These are phyloP conservation scores for Scheffersomyces titani DNA, from an alignment of 1,139 yeast species.

Conservation along the genomic window DNA sequence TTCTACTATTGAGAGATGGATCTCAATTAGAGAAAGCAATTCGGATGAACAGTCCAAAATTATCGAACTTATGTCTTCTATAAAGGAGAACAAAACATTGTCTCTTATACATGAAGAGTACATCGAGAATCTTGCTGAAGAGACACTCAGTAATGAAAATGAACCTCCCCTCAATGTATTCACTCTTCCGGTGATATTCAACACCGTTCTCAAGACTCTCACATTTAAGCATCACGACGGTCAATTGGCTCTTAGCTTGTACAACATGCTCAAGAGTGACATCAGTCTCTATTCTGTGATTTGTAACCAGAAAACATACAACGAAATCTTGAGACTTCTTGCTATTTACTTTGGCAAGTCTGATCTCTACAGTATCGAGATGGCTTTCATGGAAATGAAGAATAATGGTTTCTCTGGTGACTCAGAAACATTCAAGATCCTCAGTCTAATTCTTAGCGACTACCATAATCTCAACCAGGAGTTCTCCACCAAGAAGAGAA, in stretches of 20 bases:
- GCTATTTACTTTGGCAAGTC: conserved; percentile 45
- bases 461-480: conserved; percentile 37
- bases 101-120: conserved; percentile 16
- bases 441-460: conserved; percentile 38
- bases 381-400: conserved; percentile 37
- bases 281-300: conserved; percentile 33
- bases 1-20: conserved; percentile 16
- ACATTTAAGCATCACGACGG: conserved; percentile 36
- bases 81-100: neutral
- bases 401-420: conserved; percentile 47
- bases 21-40: neutral
- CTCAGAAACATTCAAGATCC: conserved; percentile 33
- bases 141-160: conserved; percentile 18
- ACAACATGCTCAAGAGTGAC: conserved; percentile 37
- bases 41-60: neutral
- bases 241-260: conserved; percentile 35
- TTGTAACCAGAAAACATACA: conserved; percentile 46
- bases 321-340: conserved; percentile 36
- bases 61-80: neutral
- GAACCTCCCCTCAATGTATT: conserved; percentile 32
- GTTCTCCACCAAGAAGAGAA: conserved; percentile 11
- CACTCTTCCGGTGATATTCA: conserved; percentile 41
- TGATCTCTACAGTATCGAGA: conserved; percentile 37
- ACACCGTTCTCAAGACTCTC: conserved; percentile 28
- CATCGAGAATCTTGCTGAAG: conserved; percentile 14